Base-by-base conservation (phyloP, 306 rosid species). In the Canavalia gladiata region DNA sequence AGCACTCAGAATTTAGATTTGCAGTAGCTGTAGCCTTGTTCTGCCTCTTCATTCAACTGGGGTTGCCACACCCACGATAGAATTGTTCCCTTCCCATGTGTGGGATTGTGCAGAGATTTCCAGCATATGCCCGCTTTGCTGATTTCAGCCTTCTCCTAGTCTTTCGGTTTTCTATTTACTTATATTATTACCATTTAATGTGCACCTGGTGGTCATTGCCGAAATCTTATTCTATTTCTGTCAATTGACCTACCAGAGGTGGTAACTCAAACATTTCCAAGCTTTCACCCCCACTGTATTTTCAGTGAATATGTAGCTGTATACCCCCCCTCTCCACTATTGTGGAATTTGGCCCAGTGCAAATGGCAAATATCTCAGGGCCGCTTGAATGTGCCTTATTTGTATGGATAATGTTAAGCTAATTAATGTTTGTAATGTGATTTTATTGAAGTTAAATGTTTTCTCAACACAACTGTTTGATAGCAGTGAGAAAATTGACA, bases 141-240 rank as follows among this genome's bases (percentile, higher is more conserved):
- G 86, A 34, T 75, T 84, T 84, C 76, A 60, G 74, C 73, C 74
- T 76, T 83, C 52, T 43, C 72, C 73, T 77, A 81, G 83, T 91
- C 79, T 65, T 84, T 75, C 82, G 18, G 81, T 58, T 85, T 72
- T 52, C 47, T 71, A 87, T 85, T 85, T 83, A 81, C 84, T 81
- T 65, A 77, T 87, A 81, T 81, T 84, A 84, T 81, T 84, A 52
- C 78, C 77, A 75, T 85, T 83, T 75, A 77, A 75, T 74, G 84
- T 83, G 98, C 97, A 79, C 99, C 98, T 91, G 98, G 98, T 88
- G 84, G 94, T 90, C 94, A 76, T 86, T 35, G 89, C 89, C 47
- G 76, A 86, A 88, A 82, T 86, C 79, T 88, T 56, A 29, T 72
- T 87, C 89, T 68, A 63, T 89, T 75, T 90, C 79, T 64, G 91